Evolutionary conservation across 768 basidiomycete genomes (phyloP), one percentile per base, ranked within the genome.

Genomic region (Hericium erinaceus): DNA sequence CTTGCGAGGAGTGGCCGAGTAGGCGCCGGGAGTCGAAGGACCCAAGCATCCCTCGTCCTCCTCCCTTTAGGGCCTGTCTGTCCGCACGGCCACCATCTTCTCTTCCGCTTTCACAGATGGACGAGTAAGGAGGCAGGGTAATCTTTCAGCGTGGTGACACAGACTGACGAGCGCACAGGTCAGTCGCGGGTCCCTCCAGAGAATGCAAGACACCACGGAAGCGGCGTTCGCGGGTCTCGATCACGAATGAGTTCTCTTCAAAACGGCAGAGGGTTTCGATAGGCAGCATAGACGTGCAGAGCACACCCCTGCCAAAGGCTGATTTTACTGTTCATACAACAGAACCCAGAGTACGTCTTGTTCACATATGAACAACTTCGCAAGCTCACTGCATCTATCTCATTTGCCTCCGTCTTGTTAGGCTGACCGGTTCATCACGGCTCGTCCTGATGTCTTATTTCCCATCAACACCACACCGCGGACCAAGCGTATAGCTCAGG

Each of bases 381-480:
- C 44, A 8, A 15, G 49, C 4, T n/a, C 28, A 18, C 3, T 26
- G 26, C 26, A 22, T 24, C 28, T 24, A 24, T 37, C 10, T 51
- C 20, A 51, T 16, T 37, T 15, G 28, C 49, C 49, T 26, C 44
- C 44, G 22, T 12, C 48, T 50, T 46, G 18, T 7, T 33, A 40
- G 84, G 74, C 78, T 41, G 84, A 86, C 61, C 75, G 85, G 48
- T 87, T 86, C 65, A 76, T 86, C 39, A 70, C 84, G 1, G 70
- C 72, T 5, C 77, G 81, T 15, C 79, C 80, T 6, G 77, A 79
- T 48, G 68, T 68, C 7, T 67, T 74, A 10, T 64, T 83, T 8
- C 84, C 85, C 3, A 76, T 87, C 49, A 77, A 81, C 56, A 76
- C 73, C 39, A 86, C 84, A 1, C 85, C 85, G 12, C 80, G 85